A percentile compares a stretch with the other conserved stretches of the same genome.
These are phyloP conservation scores for Ogataea trehaloabstinens DNA, from an alignment of 805 yeast species.

Conservation along the genomic window DNA sequence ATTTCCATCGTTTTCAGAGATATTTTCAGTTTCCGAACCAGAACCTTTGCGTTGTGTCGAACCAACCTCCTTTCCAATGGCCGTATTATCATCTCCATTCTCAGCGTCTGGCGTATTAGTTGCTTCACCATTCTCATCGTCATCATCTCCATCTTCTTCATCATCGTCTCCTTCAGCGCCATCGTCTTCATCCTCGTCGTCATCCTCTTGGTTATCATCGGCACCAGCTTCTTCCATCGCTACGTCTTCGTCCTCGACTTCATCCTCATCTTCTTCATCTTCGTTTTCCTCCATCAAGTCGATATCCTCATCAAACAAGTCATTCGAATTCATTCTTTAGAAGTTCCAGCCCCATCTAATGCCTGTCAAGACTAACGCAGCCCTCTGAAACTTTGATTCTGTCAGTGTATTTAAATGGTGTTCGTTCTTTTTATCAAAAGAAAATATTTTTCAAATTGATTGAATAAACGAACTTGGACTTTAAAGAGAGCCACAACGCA, in stretches of 20 bases:
- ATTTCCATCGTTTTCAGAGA: background rate
- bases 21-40: background rate
- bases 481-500: no score
- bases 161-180: constrained; percentile 18
- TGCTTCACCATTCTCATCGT: constrained; percentile 15
- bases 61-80: background rate
- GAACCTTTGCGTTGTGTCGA: background rate
- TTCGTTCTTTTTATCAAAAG: no score
- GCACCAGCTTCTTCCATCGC: constrained; percentile 13
- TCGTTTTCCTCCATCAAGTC: constrained; percentile 21
- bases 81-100: constrained; percentile 2
- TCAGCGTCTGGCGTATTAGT: constrained; percentile 7
- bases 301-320: constrained; percentile 27
- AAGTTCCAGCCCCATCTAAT: no score
- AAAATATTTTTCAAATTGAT: no score
- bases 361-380: no score
- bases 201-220: constrained; percentile 6
- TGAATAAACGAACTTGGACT: no score
- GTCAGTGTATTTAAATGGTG: no score
- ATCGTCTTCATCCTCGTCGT: constrained; percentile 17
- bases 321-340: constrained; percentile 25
- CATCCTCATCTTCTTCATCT: constrained; percentile 24
- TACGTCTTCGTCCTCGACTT: constrained; percentile 21
- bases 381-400: no score
- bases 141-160: constrained; percentile 18